Evolutionary conservation across 768 basidiomycete genomes (phyloP).

Genomic region (Obba rivulosa): DNA sequence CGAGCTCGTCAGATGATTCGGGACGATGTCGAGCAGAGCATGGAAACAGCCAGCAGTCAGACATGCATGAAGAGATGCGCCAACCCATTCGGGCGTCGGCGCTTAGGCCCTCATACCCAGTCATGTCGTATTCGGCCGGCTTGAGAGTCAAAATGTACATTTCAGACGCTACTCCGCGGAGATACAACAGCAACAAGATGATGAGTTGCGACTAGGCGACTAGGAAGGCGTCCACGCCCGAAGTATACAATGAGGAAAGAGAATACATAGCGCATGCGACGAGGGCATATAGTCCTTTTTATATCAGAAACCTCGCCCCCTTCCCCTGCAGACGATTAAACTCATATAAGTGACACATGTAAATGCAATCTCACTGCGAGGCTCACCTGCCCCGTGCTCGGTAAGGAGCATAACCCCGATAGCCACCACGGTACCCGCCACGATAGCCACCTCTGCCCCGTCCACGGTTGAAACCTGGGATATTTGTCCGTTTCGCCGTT

Average conservation of each 20-base stretch:
- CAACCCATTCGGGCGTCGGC: background rate
- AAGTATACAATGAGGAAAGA: constrained; percentile 15
- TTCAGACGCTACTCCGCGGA: too few relatives aligned
- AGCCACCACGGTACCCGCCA: constrained; percentile 52
- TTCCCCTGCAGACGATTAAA: constrained; percentile 37
- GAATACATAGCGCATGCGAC: constrained; percentile 11
- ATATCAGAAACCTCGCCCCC: constrained; percentile 68
- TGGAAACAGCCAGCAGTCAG: background rate
- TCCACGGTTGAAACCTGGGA: constrained; percentile 87
- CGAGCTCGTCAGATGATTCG: too few relatives aligned
- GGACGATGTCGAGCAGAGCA: too few relatives aligned
- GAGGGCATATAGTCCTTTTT: constrained; percentile 13
- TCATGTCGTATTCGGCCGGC: too few relatives aligned
- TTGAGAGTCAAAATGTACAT: too few relatives aligned
- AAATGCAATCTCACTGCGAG: background rate
- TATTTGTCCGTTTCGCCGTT: constrained; percentile 90
- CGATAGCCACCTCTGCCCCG: constrained; percentile 52
- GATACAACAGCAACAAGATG: background rate
- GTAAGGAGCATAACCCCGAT: constrained; percentile 63
- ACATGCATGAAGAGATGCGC: background rate
- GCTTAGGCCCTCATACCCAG: too few relatives aligned
- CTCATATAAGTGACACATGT: constrained; percentile 3
- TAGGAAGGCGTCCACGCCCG: constrained; percentile 13
- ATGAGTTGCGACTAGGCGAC: background rate
- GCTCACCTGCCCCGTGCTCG: constrained; percentile 70